Conservation (phyloP, 768 basidiomycete species). For the Kwoniella dejecticola region DNA sequence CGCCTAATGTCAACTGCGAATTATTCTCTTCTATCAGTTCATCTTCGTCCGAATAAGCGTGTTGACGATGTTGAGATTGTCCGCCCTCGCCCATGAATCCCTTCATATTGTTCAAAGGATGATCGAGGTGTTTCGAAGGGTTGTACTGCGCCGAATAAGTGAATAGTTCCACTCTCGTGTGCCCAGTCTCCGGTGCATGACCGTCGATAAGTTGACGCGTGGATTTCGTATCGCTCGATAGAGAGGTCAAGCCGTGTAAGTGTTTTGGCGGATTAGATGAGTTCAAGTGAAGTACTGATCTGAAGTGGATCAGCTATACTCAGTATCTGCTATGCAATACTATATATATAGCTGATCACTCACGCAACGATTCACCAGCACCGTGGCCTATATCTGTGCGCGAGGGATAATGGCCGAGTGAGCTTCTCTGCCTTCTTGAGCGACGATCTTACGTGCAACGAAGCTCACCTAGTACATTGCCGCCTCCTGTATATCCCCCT, state of each 20-base stretch:
- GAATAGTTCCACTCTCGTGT: constrained; percentile 23
- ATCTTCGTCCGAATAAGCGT: constrained; percentile 18
- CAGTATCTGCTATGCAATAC: background rate
- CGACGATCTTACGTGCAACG: background rate
- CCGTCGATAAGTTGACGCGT: constrained; percentile 17
- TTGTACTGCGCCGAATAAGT: constrained; percentile 34
- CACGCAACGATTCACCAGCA: constrained; percentile 44
- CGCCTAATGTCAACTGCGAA: background rate
- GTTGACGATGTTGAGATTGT: background rate
- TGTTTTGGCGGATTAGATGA: constrained; percentile 24
- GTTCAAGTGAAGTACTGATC: constrained; percentile 33
- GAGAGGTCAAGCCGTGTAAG: constrained; percentile 38
- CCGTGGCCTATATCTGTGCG: constrained; percentile 48
- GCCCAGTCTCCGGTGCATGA: constrained; percentile 1
- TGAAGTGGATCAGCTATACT: background rate
- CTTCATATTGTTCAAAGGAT: constrained; percentile 47
- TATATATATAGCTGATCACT: constrained; percentile 5
- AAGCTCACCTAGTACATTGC: constrained; percentile 36
- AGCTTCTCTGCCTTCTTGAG: background rate
- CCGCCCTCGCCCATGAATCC: constrained; percentile 39
- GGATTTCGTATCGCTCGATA: constrained; percentile 23
- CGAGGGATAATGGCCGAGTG: background rate
- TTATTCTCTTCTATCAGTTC: constrained; percentile 6
- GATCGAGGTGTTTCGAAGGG: constrained; percentile 25
- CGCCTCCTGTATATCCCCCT: constrained; percentile 16